Conservation (phyloP, 2,329 filamentous ascomycete genomes). For the Dactylellina leptospora region DNA sequence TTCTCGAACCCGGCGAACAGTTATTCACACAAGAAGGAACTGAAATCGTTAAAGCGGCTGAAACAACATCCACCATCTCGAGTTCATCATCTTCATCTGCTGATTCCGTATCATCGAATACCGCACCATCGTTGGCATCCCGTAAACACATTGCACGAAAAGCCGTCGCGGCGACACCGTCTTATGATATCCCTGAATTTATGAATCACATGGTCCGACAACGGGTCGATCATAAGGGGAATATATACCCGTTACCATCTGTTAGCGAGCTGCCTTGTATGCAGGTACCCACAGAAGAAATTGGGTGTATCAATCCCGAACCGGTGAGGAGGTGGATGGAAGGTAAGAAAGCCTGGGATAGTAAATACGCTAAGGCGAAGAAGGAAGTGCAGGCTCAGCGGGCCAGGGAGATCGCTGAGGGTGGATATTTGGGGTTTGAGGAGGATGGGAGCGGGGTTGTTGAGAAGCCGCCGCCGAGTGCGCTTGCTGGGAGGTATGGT, state of each 20-base stretch:
- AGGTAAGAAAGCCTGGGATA: conserved; percentile 77
- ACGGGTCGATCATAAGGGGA: conserved; percentile 79
- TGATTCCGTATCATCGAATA: neutral
- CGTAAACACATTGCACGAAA: conserved; percentile 21
- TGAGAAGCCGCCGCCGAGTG: conserved; percentile 83
- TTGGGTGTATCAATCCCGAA: conserved; percentile 81
- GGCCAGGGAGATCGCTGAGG: conserved; percentile 74
- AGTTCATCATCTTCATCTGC: conserved; percentile 25
- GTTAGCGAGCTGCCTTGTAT: conserved; percentile 73
- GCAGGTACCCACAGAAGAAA: conserved; percentile 69
- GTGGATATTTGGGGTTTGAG: conserved; percentile 58
- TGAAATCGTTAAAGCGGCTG: conserved; percentile 26
- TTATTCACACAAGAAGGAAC: conserved; percentile 34
- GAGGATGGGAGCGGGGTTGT: conserved; percentile 60
- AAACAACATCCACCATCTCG: conserved; percentile 28
- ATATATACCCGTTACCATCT: conserved; percentile 73
- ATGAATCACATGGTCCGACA: conserved; percentile 91
- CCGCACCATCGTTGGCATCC: neutral
- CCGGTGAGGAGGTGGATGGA: conserved; percentile 85
- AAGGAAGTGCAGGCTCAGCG: conserved; percentile 76
- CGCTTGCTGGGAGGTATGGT: conserved; percentile 76
- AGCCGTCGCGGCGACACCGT: neutral
- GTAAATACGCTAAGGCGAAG: conserved; percentile 72
- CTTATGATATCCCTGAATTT: conserved; percentile 64
- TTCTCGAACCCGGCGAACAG: conserved; percentile 15